Evolutionary conservation across 169 alveolate genomes (phyloP).

Genomic region (Plasmodium coatneyi): DNA sequence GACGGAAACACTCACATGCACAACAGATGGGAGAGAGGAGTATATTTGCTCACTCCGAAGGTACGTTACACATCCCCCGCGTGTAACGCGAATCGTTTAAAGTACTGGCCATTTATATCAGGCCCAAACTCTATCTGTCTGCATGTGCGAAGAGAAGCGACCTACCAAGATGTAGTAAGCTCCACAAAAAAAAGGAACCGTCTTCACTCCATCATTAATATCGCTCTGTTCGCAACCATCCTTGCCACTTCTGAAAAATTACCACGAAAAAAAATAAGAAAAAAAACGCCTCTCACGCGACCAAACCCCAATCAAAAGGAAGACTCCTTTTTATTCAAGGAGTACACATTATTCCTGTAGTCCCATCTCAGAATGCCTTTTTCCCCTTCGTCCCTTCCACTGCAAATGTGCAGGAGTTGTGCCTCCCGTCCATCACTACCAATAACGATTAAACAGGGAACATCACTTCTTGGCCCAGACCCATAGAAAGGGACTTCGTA

Average conservation of each 20-base stretch:
- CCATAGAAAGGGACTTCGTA: constrained; percentile 74
- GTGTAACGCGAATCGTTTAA: neutral
- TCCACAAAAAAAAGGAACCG: neutral
- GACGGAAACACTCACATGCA: neutral
- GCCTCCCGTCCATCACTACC: constrained; percentile 84
- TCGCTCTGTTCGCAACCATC: neutral
- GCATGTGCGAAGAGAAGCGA: neutral
- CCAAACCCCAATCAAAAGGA: neutral
- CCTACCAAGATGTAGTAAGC: neutral
- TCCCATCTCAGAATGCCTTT: constrained; percentile 78
- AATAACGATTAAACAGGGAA: constrained; percentile 79
- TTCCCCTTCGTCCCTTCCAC: constrained; percentile 85
- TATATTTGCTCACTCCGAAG: neutral
- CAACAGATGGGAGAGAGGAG: neutral
- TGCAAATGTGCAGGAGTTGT: constrained; percentile 79
- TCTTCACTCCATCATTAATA: neutral
- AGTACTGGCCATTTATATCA: neutral
- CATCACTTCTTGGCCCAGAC: constrained; percentile 79
- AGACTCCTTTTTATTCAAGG: constrained; percentile 35
- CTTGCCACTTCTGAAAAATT: neutral
- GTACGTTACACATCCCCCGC: neutral
- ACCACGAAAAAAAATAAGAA: too few relatives aligned
- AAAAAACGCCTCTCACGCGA: neutral
- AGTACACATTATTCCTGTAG: constrained; percentile 66
- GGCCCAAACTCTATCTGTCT: neutral